Evolutionary conservation across 2,329 filamentous ascomycete species (phyloP).

Genomic region (Monilinia laxa): DNA sequence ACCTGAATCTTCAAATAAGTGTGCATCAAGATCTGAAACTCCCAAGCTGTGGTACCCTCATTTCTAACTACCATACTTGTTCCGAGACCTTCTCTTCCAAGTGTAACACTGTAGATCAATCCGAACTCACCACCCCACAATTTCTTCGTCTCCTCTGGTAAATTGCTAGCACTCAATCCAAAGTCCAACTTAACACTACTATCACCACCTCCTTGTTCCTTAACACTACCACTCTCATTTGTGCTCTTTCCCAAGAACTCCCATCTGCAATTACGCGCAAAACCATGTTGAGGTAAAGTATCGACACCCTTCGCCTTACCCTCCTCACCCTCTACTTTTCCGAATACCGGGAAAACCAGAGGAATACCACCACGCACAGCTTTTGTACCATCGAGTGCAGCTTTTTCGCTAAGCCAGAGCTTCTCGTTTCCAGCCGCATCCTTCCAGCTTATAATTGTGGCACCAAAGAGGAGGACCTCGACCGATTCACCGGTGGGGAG

Average conservation of each 20-base stretch:
- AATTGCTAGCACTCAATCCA: constrained; percentile 72
- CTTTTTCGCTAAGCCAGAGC: constrained; percentile 79
- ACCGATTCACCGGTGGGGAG: constrained; percentile 86
- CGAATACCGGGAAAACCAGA: constrained; percentile 93
- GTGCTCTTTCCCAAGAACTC: constrained; percentile 89
- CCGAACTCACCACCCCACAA: constrained; percentile 87
- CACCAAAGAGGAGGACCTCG: constrained; percentile 83
- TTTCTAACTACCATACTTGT: constrained; percentile 88
- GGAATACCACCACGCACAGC: constrained; percentile 89
- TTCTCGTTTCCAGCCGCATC: constrained; percentile 75
- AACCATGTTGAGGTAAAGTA: constrained; percentile 83
- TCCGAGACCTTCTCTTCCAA: constrained; percentile 71
- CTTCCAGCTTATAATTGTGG: constrained; percentile 93
- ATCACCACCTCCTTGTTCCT: constrained; percentile 47
- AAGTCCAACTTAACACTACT: constrained; percentile 91
- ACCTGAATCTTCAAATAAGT: constrained; percentile 84
- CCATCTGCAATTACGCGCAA: constrained; percentile 87
- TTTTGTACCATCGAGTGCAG: constrained; percentile 82
- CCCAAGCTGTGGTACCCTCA: constrained; percentile 75
- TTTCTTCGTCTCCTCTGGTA: constrained; percentile 65
- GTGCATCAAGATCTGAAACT: constrained; percentile 89
- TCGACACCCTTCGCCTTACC: constrained; percentile 66
- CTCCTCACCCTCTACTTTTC: constrained; percentile 72
- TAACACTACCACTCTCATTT: constrained; percentile 47
- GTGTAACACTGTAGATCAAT: constrained; percentile 87